These are phyloP conservation scores for Clarireedia hainanense DNA, from an alignment of 2,329 filamentous ascomycete genomes.

Conservation along the genomic window DNA sequence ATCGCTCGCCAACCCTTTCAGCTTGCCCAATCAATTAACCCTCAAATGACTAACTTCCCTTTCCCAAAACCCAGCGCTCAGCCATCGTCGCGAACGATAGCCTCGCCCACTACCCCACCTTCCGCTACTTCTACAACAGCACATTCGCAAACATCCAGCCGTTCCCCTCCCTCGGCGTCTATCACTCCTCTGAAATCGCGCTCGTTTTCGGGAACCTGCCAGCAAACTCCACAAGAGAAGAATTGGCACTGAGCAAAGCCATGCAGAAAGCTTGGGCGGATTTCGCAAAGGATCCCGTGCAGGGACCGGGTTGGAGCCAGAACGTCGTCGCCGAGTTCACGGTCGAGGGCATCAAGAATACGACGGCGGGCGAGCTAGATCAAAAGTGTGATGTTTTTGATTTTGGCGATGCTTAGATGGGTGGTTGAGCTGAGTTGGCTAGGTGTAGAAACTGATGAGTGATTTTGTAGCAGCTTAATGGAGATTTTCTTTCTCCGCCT, in stretches of 20 bases:
- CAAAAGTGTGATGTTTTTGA: neutral
- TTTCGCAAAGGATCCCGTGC: slow-evolving; percentile 1
- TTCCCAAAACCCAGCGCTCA: neutral
- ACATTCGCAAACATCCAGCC: slow-evolving; percentile 7
- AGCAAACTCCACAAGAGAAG: neutral
- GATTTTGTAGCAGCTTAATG: no score
- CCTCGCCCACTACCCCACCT: slow-evolving; percentile 1
- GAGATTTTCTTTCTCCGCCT: no score
- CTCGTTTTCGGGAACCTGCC: slow-evolving; percentile 3
- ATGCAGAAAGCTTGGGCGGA: slow-evolving; percentile 4
- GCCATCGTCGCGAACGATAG: neutral
- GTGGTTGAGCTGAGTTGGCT: neutral
- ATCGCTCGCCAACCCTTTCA: neutral
- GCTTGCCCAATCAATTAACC: neutral
- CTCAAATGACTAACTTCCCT: neutral
- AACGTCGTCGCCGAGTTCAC: neutral
- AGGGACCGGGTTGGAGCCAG: neutral
- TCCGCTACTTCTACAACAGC: slow-evolving; percentile 7
- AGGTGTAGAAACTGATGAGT: no score
- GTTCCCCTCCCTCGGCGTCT: neutral
- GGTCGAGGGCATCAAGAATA: neutral
- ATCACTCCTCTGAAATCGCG: slow-evolving; percentile 7
- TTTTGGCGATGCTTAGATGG: neutral
- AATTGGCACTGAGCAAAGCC: neutral
- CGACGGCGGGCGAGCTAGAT: neutral